phyloP scores from a whole-genome alignment of 2,329 filamentous ascomycete genomes.

The Fusarium robinianum region DNA sequence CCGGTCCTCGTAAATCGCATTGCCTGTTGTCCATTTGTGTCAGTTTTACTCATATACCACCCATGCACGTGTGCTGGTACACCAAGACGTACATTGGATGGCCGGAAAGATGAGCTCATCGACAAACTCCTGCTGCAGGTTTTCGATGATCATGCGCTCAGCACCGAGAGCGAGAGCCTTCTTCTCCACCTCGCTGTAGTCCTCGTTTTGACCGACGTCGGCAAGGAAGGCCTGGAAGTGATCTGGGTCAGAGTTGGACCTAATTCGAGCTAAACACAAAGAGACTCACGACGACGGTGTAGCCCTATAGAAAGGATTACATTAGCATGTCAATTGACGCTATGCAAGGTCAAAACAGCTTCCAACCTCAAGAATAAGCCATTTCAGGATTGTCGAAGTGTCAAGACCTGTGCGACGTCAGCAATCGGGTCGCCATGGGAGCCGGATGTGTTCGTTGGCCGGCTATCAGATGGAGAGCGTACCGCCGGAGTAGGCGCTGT shows the following conservation, averaged over 20 bases:
- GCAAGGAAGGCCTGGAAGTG: constrained; percentile 53
- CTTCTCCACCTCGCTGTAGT: constrained; percentile 69
- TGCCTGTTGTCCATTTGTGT: constrained; percentile 37
- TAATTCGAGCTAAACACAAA: background rate
- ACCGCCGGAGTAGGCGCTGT: constrained; percentile 24
- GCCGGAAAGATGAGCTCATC: constrained; percentile 77
- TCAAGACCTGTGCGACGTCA: constrained; percentile 43
- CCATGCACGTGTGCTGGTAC: background rate
- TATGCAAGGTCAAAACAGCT: background rate
- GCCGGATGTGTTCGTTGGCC: too few species aligned
- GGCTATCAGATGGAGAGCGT: background rate
- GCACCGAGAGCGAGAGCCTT: constrained; percentile 59
- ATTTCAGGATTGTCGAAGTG: constrained; percentile 49
- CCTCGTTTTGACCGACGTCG: constrained; percentile 71
- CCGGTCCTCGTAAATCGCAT: constrained; percentile 64
- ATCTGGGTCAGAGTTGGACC: constrained; percentile 17
- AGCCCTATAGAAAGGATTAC: constrained; percentile 9
- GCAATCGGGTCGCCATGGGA: background rate
- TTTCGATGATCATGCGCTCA: constrained; percentile 54
- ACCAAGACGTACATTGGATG: constrained; percentile 58
- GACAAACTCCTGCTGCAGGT: constrained; percentile 73
- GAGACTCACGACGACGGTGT: constrained; percentile 22
- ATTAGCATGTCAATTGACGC: background rate
- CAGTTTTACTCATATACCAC: background rate
- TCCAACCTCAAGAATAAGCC: constrained; percentile 42